Base-by-base conservation (phyloP, 495 filamentous ascomycete genomes). In the Haplographium delicatum region DNA sequence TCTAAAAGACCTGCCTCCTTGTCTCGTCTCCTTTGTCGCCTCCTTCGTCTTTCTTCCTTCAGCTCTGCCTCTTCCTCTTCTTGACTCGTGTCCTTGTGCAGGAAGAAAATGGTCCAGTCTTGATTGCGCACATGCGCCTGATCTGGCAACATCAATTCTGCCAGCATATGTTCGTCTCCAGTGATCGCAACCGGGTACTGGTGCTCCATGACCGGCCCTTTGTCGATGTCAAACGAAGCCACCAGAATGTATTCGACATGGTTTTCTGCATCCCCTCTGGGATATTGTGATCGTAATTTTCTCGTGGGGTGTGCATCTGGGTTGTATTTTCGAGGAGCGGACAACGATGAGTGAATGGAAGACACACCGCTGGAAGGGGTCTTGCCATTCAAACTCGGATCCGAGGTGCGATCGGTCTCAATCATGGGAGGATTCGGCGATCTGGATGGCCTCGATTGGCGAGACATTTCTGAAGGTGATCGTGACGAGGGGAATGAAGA, bases 231-330 rank as follows among this genome's bases (percentile, higher is more conserved):
- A 66, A 99, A 99, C 2, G 90, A 93, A 0, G 93, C 93, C 43
- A 99, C 94, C n/a, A 99, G 74, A 47, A 99, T 96, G 62, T 96
- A 99, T 65, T 97, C 93, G 62, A 99, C 93, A 83, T 99, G 93
- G 54, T 86, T 89, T 67, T 95, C 90, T 26, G 77, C 63, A 34
- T 69, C 81, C 47, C 89, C 82, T 8, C 80, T 73, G 1, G 90
- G 89, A 64, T 96, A 96, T 62, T 96, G 90, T 34, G 90, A 91
- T 55, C 83, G 88, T 61, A 88, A 68, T 56, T 69, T 80, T 43
- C 69, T 65, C 20, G 60, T 56, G 13, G 62, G 70, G 60, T 72
- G 69, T 64, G 64, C 64, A 61, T 65, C 62, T 52, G 62, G 65
- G 57, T 64, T 63, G 50, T 59, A 69, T 52, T 63, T 75, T 53